phyloP scores from a whole-genome alignment of 129 eudicot genomes.

The Saussurea involucrata region DNA sequence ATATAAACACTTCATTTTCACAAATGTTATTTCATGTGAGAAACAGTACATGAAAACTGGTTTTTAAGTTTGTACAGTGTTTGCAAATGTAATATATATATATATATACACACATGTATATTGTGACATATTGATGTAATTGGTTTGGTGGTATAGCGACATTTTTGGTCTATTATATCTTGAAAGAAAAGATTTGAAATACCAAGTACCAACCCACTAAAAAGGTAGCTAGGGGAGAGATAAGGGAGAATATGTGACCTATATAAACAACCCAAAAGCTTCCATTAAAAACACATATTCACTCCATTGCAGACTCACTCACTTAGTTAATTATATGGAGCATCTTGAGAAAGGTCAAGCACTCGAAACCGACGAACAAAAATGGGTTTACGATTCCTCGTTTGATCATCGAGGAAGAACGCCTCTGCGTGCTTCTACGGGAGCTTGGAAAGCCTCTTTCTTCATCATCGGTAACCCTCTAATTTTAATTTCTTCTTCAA shows the following conservation, averaged over 20 bases:
- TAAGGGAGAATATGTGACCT: constrained; percentile 40
- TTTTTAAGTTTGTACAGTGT: too few species aligned
- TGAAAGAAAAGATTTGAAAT: constrained; percentile 1
- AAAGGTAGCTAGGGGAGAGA: constrained; percentile 9
- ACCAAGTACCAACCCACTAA: constrained; percentile 28
- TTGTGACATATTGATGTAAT: background rate
- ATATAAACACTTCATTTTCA: too few species aligned
- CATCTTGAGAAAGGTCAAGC: constrained; percentile 40
- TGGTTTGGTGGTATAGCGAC: background rate
- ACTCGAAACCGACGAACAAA: constrained; percentile 43
- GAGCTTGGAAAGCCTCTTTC: constrained; percentile 80
- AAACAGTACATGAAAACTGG: too few species aligned
- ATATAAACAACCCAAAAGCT: constrained; percentile 49
- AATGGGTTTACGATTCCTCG: constrained; percentile 75
- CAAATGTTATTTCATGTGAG: too few species aligned
- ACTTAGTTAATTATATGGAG: constrained; percentile 28
- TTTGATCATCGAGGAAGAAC: constrained; percentile 66
- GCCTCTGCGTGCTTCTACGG: constrained; percentile 75
- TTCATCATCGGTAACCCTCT: constrained; percentile 55
- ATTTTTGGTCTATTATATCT: background rate
- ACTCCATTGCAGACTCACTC: background rate
- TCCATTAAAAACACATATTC: constrained; percentile 19
- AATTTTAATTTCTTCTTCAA: background rate
- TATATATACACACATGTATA: too few species aligned
- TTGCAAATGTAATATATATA: too few species aligned